phyloP scores from a whole-genome alignment of 192 early-diverging fungal genomes.

The Fimicolochytrium jonesii region DNA sequence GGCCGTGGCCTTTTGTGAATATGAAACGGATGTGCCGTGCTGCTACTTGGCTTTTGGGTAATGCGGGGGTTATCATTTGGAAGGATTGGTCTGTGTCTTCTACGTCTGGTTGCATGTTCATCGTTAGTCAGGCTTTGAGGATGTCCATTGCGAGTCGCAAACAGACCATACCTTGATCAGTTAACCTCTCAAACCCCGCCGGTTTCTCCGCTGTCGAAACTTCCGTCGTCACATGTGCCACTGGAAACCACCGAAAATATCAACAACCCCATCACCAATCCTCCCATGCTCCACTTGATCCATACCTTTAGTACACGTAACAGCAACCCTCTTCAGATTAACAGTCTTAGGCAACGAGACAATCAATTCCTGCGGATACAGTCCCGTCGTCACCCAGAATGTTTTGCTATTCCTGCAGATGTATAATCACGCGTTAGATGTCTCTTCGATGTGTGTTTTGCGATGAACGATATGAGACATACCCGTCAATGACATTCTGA shows the following conservation, averaged over 20 bases:
- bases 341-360: slow-evolving; percentile 14
- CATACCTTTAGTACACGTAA: slow-evolving; percentile 25
- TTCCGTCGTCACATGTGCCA: slow-evolving; percentile 3
- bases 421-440: too few species aligned
- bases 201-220: neutral
- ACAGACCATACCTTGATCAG: slow-evolving; percentile 1
- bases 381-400: slow-evolving; percentile 39
- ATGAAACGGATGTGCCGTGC: slow-evolving; percentile 15
- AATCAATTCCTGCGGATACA: slow-evolving; percentile 37
- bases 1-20: slow-evolving; percentile 12
- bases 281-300: neutral
- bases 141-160: neutral
- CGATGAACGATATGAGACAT: neutral
- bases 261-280: neutral
- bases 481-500: slow-evolving; percentile 28
- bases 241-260: neutral
- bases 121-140: neutral
- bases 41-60: neutral
- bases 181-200: neutral
- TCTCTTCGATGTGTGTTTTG: neutral
- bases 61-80: neutral
- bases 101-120: neutral
- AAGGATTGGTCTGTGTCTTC: slow-evolving; percentile 15
- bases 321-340: slow-evolving; percentile 12
- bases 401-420: slow-evolving; percentile 21